phyloP scores from a whole-genome alignment of 2,329 filamentous ascomycete genomes.

The Verticillium isaacii region DNA sequence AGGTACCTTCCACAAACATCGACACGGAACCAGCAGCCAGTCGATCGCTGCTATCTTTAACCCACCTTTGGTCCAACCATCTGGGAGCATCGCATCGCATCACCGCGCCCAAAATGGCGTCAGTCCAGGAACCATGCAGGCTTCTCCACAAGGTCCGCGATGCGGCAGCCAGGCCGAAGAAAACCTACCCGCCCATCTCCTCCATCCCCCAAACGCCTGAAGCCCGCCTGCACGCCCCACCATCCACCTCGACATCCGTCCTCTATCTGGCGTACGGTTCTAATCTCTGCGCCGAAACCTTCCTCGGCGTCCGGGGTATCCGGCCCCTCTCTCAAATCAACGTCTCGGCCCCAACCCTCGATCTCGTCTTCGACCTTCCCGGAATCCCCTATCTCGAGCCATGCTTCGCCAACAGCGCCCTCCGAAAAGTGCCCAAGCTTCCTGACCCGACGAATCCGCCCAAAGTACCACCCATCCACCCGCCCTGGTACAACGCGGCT shows the following conservation, averaged over 20 bases:
- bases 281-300: slow-evolving; percentile 77
- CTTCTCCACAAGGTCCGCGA: background rate
- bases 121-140: background rate
- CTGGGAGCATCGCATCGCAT: background rate
- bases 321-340: slow-evolving; percentile 75
- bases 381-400: slow-evolving; percentile 85
- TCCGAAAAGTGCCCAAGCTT: slow-evolving; percentile 47
- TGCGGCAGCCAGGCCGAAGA: background rate
- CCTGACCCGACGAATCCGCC: slow-evolving; percentile 26
- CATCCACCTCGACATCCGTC: slow-evolving; percentile 41
- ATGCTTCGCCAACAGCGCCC: slow-evolving; percentile 80
- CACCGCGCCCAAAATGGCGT: slow-evolving; percentile 1
- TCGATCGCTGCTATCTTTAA: background rate
- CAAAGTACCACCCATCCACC: slow-evolving; percentile 14
- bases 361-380: slow-evolving; percentile 78
- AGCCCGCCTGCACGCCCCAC: slow-evolving; percentile 28
- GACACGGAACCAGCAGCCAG: background rate
- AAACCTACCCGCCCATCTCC: slow-evolving; percentile 21
- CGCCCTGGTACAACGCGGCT: slow-evolving; percentile 1
- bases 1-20: background rate
- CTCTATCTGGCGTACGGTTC: slow-evolving; percentile 89
- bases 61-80: background rate
- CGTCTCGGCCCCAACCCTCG: slow-evolving; percentile 73
- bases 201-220: slow-evolving; percentile 29
- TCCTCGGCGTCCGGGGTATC: slow-evolving; percentile 73